Percentiles rank a stretch among this genome's conserved stretches.
Evolutionary conservation across 495 filamentous ascomycete species (phyloP).

Genomic region (Aspergillus bridgeri): DNA sequence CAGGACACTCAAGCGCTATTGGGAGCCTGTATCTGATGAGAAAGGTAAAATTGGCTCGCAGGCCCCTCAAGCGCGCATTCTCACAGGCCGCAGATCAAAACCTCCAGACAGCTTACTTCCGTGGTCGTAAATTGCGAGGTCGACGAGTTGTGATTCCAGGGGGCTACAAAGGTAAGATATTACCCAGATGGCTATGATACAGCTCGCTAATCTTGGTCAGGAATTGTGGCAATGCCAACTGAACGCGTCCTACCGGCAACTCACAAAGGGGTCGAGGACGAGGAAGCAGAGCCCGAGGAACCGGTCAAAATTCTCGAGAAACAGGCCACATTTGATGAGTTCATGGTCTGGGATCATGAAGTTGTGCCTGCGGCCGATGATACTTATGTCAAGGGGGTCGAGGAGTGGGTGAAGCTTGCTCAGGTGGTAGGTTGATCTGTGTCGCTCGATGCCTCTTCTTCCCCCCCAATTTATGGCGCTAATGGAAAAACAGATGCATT

Average conservation of each 20-base stretch:
- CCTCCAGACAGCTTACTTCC: slow-evolving; percentile 63
- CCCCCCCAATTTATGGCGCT: neutral
- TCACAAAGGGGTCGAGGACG: slow-evolving; percentile 28
- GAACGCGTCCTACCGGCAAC: slow-evolving; percentile 26
- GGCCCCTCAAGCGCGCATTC: neutral
- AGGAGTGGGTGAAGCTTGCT: slow-evolving; percentile 83
- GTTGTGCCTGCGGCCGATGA: slow-evolving; percentile 64
- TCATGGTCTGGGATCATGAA: slow-evolving; percentile 85
- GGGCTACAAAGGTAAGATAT: slow-evolving; percentile 62
- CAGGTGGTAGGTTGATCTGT: slow-evolving; percentile 48
- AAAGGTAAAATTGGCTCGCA: slow-evolving; percentile 32
- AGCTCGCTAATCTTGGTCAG: slow-evolving; percentile 16
- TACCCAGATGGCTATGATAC: neutral
- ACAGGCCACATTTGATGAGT: slow-evolving; percentile 65
- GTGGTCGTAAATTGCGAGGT: slow-evolving; percentile 77
- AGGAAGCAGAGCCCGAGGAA: slow-evolving; percentile 38
- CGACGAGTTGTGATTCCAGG: slow-evolving; percentile 64
- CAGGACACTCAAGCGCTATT: slow-evolving; percentile 63
- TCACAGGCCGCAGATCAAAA: slow-evolving; percentile 12
- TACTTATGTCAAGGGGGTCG: slow-evolving; percentile 62
- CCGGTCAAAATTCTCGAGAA: slow-evolving; percentile 59
- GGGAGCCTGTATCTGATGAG: slow-evolving; percentile 53
- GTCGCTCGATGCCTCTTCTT: neutral
- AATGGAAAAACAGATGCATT: slow-evolving; percentile 34
- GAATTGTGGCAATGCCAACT: slow-evolving; percentile 39